Base-by-base conservation (phyloP, 495 filamentous ascomycete species). In the Tuber microsphaerosporum region DNA sequence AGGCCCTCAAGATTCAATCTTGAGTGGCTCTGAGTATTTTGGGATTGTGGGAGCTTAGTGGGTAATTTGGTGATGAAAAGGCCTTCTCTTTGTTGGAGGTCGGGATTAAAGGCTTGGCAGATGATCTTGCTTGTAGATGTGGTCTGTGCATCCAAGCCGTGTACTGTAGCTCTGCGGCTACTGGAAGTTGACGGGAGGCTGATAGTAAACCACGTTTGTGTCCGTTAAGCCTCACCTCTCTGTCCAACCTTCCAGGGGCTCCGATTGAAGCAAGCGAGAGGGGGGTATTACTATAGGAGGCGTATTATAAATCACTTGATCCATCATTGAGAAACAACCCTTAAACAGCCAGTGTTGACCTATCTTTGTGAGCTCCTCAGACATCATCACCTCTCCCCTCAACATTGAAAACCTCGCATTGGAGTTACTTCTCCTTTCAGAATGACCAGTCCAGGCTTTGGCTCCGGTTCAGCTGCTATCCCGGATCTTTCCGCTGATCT, bases 401-500 rank as follows among this genome's bases (percentile, higher is more conserved):
- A 56, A n/a, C 48, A 56, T 12, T n/a, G 8, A n/a, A 22, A 56
- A 10, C 22, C 8, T 22, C 48, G n/a, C 48, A n/a, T n/a, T 56
- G 48, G n/a, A 56, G 69, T 31, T 44, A 84, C 86, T 74, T 82
- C 85, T 76, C 85, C 85, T 75, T 86, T 84, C 82, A 65, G 26
- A 4, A 65, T 65, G 56, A 12, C 56, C 56, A n/a, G 56, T 6
- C 56, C 56, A 65, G 87, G 88, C 84, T 88, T 88, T 77, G 83
- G 80, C 69, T 85, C 86, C 26, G 80, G 80, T 31, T 84, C 86
- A 45, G 84, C 84, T 76, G 83, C 83, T 76, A 82, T 85, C 31
- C 87, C 88, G 76, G 89, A 92, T 80, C 85, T 91, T 71, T 84
- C 86, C 51, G 88, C 90, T 77, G 87, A 87, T 70, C 85, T 90